Evolutionary conservation across 257 asterid species (phyloP).

Genomic region (Solanum chmielewskii): DNA sequence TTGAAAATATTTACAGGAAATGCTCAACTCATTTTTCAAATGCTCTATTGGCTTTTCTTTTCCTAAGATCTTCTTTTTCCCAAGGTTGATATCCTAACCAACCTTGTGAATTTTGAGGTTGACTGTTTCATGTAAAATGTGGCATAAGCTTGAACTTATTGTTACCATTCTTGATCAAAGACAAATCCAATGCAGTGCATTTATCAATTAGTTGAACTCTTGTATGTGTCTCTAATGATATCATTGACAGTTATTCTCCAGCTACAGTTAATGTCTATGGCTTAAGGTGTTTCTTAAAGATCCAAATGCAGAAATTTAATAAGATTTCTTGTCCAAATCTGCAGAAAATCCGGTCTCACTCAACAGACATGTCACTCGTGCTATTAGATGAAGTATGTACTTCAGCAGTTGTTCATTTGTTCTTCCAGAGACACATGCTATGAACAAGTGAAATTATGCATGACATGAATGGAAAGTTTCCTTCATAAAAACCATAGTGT

Average conservation of each 20-base stretch:
- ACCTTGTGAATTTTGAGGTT: not conserved
- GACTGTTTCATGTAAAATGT: not conserved
- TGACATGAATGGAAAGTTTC: not conserved
- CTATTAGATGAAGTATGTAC: slow-evolving; percentile 83
- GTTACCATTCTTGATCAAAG: not conserved
- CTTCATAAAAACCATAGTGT: not conserved
- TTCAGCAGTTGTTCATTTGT: not conserved
- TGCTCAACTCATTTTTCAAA: not conserved
- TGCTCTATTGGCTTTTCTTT: not conserved
- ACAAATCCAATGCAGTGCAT: not conserved
- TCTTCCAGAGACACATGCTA: not conserved
- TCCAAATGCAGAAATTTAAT: slow-evolving; percentile 3
- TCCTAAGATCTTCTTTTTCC: not conserved
- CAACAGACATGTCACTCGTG: slow-evolving; percentile 66
- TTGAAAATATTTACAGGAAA: not conserved
- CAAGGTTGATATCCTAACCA: not conserved
- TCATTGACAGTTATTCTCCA: not conserved
- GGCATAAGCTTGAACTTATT: not conserved
- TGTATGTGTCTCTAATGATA: not conserved
- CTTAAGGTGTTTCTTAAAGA: slow-evolving; percentile 1
- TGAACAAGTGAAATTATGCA: not conserved
- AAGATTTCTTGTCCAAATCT: slow-evolving; percentile 8
- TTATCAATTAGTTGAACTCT: not conserved
- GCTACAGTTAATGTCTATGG: not conserved
- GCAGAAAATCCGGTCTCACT: slow-evolving; percentile 82